A percentile compares a stretch with the other conserved stretches of the same genome.
Conservation (phyloP, 495 filamentous ascomycete genomes). For the Hyaloscypha hepaticicola region DNA sequence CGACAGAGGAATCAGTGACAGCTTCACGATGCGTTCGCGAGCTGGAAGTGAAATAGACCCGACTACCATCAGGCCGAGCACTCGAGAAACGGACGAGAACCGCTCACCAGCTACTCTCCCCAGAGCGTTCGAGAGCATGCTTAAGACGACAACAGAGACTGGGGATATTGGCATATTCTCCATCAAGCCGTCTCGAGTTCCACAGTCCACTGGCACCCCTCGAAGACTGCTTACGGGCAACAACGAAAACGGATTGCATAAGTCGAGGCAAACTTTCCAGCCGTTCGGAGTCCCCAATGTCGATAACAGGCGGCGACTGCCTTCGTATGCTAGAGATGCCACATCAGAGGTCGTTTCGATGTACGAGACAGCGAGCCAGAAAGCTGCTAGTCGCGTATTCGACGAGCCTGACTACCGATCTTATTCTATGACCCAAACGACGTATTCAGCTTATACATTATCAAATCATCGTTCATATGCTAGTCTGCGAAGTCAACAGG, state of each 20-base stretch:
- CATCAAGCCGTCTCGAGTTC: constrained; percentile 49
- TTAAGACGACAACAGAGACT: constrained; percentile 67
- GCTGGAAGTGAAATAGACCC: constrained; percentile 10
- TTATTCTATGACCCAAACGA: constrained; percentile 54
- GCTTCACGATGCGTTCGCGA: constrained; percentile 3
- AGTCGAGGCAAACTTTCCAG: constrained; percentile 18
- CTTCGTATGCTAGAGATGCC: constrained; percentile 42
- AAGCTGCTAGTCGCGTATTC: constrained; percentile 39
- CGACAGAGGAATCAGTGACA: constrained; percentile 11
- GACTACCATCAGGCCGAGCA: not conserved
- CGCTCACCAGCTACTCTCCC: constrained; percentile 8
- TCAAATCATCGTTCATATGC: constrained; percentile 53
- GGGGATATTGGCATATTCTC: constrained; percentile 65
- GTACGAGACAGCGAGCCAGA: constrained; percentile 45
- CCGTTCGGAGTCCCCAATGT: constrained; percentile 23
- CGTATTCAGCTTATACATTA: constrained; percentile 48
- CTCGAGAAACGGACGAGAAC: constrained; percentile 8
- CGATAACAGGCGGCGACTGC: constrained; percentile 37
- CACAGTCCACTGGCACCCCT: constrained; percentile 29
- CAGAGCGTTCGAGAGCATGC: constrained; percentile 58
- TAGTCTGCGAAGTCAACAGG: constrained; percentile 46
- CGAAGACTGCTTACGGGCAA: constrained; percentile 16
- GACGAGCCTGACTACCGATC: constrained; percentile 48
- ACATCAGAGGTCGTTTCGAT: constrained; percentile 48
- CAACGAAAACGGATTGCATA: constrained; percentile 13